Evolutionary conservation across 2,329 filamentous ascomycete species (phyloP).

Genomic region (Ophiostoma montium): DNA sequence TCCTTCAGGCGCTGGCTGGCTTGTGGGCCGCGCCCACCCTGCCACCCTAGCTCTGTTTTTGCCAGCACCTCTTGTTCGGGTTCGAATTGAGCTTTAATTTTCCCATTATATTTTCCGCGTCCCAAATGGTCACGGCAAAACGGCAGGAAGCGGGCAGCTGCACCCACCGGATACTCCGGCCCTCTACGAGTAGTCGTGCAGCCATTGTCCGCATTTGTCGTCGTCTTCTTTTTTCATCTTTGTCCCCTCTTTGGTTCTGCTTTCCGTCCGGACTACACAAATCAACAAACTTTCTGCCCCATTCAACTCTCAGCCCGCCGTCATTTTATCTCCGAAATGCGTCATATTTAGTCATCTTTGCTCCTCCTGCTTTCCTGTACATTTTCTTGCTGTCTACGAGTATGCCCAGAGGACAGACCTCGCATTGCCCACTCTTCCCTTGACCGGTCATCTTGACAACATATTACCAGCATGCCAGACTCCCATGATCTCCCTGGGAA

Average conservation of each 20-base stretch:
- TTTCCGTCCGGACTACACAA: neutral
- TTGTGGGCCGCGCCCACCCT: no score
- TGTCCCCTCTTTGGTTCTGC: neutral
- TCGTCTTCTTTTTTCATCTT: neutral
- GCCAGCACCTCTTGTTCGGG: no score
- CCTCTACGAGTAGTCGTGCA: neutral
- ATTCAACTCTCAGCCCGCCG: neutral
- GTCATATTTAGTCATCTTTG: neutral
- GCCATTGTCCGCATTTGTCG: neutral
- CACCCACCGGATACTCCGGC: neutral
- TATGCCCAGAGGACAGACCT: neutral
- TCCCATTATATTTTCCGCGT: neutral
- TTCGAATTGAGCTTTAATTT: neutral
- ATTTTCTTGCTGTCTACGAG: neutral
- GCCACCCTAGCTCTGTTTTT: no score
- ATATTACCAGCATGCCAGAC: neutral
- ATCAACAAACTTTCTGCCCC: neutral
- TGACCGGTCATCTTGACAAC: neutral
- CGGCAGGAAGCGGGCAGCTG: no score
- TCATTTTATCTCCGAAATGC: neutral
- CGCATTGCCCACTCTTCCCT: neutral
- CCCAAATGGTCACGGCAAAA: no score
- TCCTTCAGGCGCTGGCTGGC: no score
- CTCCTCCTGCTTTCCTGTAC: neutral
- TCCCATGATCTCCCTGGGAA: neutral